Evolutionary conservation across 2,329 filamentous ascomycete species (phyloP).

Genomic region (Tolypocladium sp.): DNA sequence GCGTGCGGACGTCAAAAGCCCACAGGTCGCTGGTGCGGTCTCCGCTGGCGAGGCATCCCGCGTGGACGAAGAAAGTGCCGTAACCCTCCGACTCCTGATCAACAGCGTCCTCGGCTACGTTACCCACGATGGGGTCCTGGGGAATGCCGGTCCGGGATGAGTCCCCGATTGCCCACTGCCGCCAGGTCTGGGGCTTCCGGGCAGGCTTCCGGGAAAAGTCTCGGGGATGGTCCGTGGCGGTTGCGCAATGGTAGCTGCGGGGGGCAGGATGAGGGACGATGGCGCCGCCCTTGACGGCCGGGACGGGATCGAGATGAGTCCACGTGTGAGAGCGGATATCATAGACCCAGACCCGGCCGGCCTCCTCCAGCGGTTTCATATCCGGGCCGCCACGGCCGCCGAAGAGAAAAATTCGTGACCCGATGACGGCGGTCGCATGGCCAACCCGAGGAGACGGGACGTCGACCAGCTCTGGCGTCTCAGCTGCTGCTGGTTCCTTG

Average conservation of each 20-base stretch:
- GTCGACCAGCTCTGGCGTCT: conserved; percentile 22
- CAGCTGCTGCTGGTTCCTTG: conserved; percentile 22
- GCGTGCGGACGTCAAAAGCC: conserved; percentile 60
- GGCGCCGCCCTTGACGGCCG: conserved; percentile 29
- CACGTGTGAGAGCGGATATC: conserved; percentile 56
- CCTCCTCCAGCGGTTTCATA: conserved; percentile 64
- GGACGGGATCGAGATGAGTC: conserved; percentile 52
- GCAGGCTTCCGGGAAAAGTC: conserved; percentile 31
- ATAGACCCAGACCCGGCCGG: conserved; percentile 68
- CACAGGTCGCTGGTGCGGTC: conserved; percentile 61
- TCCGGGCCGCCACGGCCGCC: conserved; percentile 65
- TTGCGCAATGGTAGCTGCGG: conserved; percentile 62
- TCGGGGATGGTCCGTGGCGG: conserved; percentile 47
- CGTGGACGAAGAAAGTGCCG: conserved; percentile 67
- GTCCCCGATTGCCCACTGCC: conserved; percentile 47
- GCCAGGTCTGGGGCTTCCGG: conserved; percentile 36
- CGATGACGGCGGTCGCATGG: conserved; percentile 59
- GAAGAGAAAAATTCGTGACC: conserved; percentile 68
- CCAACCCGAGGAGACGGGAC: conserved; percentile 64
- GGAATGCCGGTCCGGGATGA: conserved; percentile 44
- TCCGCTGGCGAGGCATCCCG: conserved; percentile 58
- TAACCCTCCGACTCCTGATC: conserved; percentile 54
- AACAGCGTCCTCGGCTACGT: conserved; percentile 46
- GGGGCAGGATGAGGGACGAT: conserved; percentile 43
- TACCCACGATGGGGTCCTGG: conserved; percentile 50